phyloP scores from a whole-genome alignment of 768 basidiomycete species.

The Kwoniella botswanensis region DNA sequence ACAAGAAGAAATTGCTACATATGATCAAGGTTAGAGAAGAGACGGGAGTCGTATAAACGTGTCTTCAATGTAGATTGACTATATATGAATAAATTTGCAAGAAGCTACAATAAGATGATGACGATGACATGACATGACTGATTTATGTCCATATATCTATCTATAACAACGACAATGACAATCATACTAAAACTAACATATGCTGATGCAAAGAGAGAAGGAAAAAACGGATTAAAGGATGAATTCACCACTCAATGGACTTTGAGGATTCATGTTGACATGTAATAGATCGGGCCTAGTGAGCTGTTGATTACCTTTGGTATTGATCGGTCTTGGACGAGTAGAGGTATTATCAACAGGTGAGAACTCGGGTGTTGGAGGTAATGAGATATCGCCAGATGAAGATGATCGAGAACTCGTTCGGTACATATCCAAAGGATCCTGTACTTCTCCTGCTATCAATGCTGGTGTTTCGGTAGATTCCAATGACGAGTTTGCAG shows the following conservation, averaged over 20 bases:
- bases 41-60: not conserved
- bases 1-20: not conserved
- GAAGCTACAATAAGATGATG: not conserved
- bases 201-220: not conserved
- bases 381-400: slow-evolving; percentile 44
- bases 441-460: slow-evolving; percentile 13
- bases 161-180: not conserved
- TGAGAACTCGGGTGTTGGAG: slow-evolving; percentile 45
- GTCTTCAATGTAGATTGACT: no score
- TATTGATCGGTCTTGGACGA: not conserved
- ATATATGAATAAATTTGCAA: not conserved
- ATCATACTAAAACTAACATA: not conserved
- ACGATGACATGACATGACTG: not conserved
- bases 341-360: slow-evolving; percentile 24
- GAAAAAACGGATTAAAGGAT: slow-evolving; percentile 3
- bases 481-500: slow-evolving; percentile 2
- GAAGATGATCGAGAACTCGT: slow-evolving; percentile 42
- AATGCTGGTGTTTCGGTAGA: slow-evolving; percentile 29
- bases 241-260: slow-evolving; percentile 28
- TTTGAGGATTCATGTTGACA: slow-evolving; percentile 27
- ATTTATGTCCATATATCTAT: not conserved
- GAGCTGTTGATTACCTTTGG: not conserved
- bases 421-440: slow-evolving; percentile 12
- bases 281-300: slow-evolving; percentile 18
- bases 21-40: not conserved